Base-by-base conservation (phyloP, 495 filamentous ascomycete genomes). In the Penicillium desertorum region DNA sequence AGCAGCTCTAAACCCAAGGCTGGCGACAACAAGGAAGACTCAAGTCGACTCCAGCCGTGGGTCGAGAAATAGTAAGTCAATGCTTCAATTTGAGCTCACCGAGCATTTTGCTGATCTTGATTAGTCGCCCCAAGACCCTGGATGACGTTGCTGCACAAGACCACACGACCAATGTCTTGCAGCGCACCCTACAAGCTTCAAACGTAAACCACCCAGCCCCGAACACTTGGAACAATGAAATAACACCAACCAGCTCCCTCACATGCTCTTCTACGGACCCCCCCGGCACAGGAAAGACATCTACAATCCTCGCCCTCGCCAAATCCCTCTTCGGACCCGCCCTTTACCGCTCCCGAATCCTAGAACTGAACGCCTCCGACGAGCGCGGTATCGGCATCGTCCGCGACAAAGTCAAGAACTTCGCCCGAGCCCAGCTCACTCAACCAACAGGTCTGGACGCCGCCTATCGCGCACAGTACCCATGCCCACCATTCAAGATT, bases 241-340 rank as follows among this genome's bases (percentile, higher is more conserved):
- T 25, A 14, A 36, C 27, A 27, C 36, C 20, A 9, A 10, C 29
- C 54, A 93, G 89, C 88, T 99, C 46, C 94, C 94, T 20, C 95
- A 99, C 72, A 96, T 99, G 91, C 90, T 99, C 68, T 98, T 98
- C 79, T 99, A 99, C 66, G 95, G 95, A 7, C 95, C 94, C 0
- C 0, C 94, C 94, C 0, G 94, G 94, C 41, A 99, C 95, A 1
- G 94, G 94, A 61, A 99, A 99, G 74, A 99, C 94, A n/a, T 96
- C 91, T 5, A 98, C 95, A 1, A 92, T 99, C 68, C 91, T 99
- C 62, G 88, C 88, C 16, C 90, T 99, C 30, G 92, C 93, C 39
- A 96, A 96, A 74, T 92, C 96, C 64, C 90, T 99, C 60, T 99
- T 95, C 78, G 94, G 93, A 14, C 94, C 94, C 42, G 90, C 96